Percentiles rank a stretch among this genome's conserved stretches.
phyloP scores from a whole-genome alignment of 2,329 filamentous ascomycete genomes.

The Knoxdaviesia capensis region DNA sequence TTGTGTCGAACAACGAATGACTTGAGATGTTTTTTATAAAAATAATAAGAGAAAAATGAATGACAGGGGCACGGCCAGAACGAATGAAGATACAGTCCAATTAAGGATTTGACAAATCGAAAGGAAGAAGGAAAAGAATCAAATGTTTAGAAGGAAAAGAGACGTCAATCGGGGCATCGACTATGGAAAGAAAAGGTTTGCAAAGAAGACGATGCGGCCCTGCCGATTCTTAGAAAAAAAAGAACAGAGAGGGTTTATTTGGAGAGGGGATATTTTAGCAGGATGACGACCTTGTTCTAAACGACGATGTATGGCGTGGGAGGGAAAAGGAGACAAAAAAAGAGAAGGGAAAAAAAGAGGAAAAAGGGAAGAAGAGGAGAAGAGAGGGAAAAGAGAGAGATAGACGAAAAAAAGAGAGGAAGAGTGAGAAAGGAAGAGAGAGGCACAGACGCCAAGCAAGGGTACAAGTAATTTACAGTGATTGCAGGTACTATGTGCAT shows the following conservation, averaged over 20 bases:
- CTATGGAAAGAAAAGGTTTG: too few species aligned
- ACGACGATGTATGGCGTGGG: not conserved
- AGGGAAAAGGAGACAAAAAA: not conserved
- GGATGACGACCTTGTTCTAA: too few species aligned
- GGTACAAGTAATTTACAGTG: not conserved
- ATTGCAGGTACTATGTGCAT: too few species aligned
- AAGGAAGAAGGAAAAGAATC: not conserved
- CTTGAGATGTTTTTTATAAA: not conserved
- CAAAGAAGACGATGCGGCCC: too few species aligned
- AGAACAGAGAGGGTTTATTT: too few species aligned
- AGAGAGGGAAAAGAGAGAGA: conserved; percentile 10
- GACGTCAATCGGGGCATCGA: too few species aligned
- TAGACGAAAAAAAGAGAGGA: conserved; percentile 8
- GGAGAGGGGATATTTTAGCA: too few species aligned
- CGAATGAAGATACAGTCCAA: conserved; percentile 27
- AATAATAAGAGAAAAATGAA: not conserved
- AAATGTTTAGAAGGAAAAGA: too few species aligned
- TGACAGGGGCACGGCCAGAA: conserved; percentile 10
- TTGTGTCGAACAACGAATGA: not conserved
- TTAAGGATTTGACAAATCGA: conserved; percentile 12
- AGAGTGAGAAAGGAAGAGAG: conserved; percentile 9
- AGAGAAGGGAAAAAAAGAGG: conserved; percentile 10
- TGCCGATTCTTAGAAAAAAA: too few species aligned
- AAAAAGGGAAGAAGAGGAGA: conserved; percentile 9
- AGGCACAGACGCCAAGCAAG: not conserved